A percentile compares a stretch with the other conserved stretches of the same genome.
Conservation (phyloP, 2,329 filamentous ascomycete genomes). For the Ophiostoma sp. region DNA sequence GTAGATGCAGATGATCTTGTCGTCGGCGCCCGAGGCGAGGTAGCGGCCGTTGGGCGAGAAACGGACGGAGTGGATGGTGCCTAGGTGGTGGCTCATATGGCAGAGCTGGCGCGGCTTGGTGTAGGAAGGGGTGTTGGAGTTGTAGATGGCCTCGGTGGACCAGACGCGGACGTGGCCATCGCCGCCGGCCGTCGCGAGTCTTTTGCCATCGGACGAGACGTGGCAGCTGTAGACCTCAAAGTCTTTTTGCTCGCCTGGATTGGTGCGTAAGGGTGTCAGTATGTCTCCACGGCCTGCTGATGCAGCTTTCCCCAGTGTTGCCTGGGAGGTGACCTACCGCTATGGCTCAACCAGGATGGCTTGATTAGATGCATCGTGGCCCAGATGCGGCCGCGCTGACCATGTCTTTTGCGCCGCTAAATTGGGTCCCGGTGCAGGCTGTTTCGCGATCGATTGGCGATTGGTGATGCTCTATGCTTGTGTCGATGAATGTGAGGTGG, state of each 20-base stretch:
- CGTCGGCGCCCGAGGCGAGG: conserved; percentile 93
- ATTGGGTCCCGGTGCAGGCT: background rate
- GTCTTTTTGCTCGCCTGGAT: conserved; percentile 86
- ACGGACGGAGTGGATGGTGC: conserved; percentile 93
- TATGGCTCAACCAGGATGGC: conserved; percentile 93
- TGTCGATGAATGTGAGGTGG: background rate
- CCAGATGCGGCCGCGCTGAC: conserved; percentile 24
- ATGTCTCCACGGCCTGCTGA: background rate
- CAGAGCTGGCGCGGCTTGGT: conserved; percentile 87
- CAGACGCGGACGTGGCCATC: conserved; percentile 97
- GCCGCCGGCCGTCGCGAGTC: conserved; percentile 91
- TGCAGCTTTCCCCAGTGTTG: background rate
- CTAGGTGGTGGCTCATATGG: conserved; percentile 97
- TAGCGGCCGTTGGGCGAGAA: conserved; percentile 96
- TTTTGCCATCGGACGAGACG: conserved; percentile 88
- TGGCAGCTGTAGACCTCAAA: conserved; percentile 99
- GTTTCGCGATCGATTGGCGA: background rate
- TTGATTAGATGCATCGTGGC: conserved; percentile 80
- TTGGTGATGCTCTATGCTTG: background rate
- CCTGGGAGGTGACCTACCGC: conserved; percentile 55
- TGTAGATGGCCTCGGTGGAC: conserved; percentile 92
- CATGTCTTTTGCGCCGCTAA: conserved; percentile 30
- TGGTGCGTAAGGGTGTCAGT: background rate
- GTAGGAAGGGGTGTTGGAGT: conserved; percentile 70
- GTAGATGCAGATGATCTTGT: conserved; percentile 98